Conservation (phyloP, 148 eudicot species). For the Silene conica region DNA sequence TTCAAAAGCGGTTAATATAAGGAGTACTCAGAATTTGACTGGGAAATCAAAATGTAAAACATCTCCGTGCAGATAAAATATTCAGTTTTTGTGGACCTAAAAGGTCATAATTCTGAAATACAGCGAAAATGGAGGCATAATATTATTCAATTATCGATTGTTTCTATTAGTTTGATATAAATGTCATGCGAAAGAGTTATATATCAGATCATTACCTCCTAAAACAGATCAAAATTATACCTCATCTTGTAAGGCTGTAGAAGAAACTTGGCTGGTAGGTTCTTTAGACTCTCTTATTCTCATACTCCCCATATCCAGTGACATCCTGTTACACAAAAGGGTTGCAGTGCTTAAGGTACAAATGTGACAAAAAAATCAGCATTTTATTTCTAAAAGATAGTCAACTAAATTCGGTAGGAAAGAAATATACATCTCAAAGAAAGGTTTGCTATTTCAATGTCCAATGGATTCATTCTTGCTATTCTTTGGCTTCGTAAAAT, state of each 20-base stretch:
- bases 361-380: neutral
- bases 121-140: neutral
- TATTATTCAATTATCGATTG: neutral
- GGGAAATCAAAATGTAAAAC: neutral
- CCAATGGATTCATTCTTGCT: too few species aligned
- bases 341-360: neutral
- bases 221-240: constrained; percentile 29
- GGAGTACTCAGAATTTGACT: neutral
- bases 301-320: constrained; percentile 75
- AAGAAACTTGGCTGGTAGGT: constrained; percentile 37
- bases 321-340: constrained; percentile 47
- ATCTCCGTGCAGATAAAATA: neutral
- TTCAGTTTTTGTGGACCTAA: neutral
- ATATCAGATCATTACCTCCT: neutral
- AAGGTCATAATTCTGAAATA: neutral
- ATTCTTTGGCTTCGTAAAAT: too few species aligned
- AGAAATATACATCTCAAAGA: neutral
- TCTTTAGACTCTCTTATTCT: constrained; percentile 69
- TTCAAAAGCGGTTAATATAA: neutral
- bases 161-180: neutral
- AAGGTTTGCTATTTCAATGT: too few species aligned
- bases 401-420: neutral
- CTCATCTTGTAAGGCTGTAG: constrained; percentile 91
- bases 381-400: neutral
- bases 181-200: neutral